A percentile compares a stretch with the other conserved stretches of the same genome.
Evolutionary conservation across 495 filamentous ascomycete species (phyloP).

Genomic region (Annulohypoxylon stygium): DNA sequence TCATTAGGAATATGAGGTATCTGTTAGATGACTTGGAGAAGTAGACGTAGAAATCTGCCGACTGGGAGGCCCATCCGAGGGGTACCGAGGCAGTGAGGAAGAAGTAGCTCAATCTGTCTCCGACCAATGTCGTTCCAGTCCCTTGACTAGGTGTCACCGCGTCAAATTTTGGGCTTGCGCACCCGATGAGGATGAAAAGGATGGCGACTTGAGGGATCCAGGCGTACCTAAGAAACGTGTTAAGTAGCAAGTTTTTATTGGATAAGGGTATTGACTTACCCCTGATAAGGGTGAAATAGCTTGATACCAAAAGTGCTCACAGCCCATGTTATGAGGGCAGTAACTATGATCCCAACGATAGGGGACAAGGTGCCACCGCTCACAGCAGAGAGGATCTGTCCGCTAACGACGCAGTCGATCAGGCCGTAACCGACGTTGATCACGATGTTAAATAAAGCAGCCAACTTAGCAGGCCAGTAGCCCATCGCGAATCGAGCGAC

Average conservation of each 20-base stretch:
- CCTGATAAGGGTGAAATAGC: constrained; percentile 12
- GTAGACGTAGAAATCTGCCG: constrained; percentile 15
- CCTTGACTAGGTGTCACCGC: constrained; percentile 6
- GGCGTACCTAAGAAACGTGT: constrained; percentile 4
- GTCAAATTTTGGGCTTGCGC: constrained; percentile 18
- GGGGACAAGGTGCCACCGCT: constrained; percentile 13
- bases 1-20: constrained; percentile 3
- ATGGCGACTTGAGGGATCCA: constrained; percentile 17
- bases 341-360: constrained; percentile 13
- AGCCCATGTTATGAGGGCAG: constrained; percentile 12
- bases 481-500: constrained; percentile 15
- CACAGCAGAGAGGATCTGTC: constrained; percentile 11
- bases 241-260: background rate
- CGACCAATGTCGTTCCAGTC: constrained; percentile 3
- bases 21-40: constrained; percentile 8
- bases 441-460: constrained; percentile 15
- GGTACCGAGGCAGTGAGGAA: constrained; percentile 16
- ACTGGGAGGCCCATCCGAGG: constrained; percentile 17
- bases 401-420: constrained; percentile 19
- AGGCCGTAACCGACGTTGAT: constrained; percentile 16
- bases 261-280: constrained; percentile 1
- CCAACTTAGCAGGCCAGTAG: constrained; percentile 14
- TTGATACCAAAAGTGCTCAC: constrained; percentile 20
- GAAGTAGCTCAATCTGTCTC: constrained; percentile 17
- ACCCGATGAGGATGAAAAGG: constrained; percentile 14